These are phyloP conservation scores for Fomitopsis pulvina DNA, from an alignment of 768 basidiomycete genomes.

Conservation along the genomic window DNA sequence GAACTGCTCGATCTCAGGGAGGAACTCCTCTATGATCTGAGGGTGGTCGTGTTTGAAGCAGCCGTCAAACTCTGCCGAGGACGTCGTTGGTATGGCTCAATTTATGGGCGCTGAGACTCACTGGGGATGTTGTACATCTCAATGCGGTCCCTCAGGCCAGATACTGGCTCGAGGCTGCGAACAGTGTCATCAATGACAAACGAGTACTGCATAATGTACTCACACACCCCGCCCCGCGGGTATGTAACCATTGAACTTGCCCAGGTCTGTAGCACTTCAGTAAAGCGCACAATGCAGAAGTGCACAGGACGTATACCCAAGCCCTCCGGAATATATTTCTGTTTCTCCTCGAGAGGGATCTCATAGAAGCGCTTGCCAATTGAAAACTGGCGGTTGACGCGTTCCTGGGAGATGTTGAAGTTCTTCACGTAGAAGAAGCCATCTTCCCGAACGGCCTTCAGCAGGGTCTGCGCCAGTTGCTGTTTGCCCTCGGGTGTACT, in stretches of 20 bases:
- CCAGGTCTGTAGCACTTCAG: constrained; percentile 25
- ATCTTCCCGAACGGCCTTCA: constrained; percentile 38
- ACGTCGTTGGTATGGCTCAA: too few species aligned
- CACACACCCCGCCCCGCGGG: constrained; percentile 37
- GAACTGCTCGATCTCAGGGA: constrained; percentile 40
- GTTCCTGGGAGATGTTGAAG: constrained; percentile 42
- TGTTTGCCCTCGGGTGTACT: constrained; percentile 35
- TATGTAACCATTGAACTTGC: constrained; percentile 43
- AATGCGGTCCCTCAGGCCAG: constrained; percentile 34
- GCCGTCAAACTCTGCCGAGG: constrained; percentile 43
- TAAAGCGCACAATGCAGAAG: not conserved
- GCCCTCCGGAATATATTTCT: constrained; percentile 34
- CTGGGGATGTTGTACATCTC: constrained; percentile 49
- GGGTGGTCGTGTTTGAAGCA: constrained; percentile 39
- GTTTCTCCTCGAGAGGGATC: constrained; percentile 42
- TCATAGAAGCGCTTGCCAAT: constrained; percentile 43
- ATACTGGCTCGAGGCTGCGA: constrained; percentile 26
- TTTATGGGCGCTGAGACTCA: too few species aligned
- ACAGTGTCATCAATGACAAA: not conserved
- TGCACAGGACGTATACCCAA: constrained; percentile 18
- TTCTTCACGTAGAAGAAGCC: constrained; percentile 49
- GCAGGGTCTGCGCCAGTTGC: constrained; percentile 33
- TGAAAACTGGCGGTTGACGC: constrained; percentile 42
- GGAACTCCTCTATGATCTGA: constrained; percentile 28
- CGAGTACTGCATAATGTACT: constrained; percentile 2